Evolutionary conservation across 176 grass and related monocot genomes (phyloP), one percentile per base, ranked within the genome.

Genomic region (Rhynchospora tenuis): DNA sequence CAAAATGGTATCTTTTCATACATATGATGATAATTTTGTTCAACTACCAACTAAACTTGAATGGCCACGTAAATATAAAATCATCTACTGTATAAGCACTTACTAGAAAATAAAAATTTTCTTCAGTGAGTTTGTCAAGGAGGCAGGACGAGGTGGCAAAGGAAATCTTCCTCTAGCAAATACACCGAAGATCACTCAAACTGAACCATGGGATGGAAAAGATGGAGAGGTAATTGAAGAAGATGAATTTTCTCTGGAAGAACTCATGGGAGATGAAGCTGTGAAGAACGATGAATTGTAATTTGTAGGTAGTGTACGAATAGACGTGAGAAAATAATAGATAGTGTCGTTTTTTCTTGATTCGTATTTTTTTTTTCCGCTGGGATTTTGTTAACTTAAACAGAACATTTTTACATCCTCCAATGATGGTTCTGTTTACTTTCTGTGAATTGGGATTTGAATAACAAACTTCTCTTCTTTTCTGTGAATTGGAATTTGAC

Each of bases 181-280:
- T 24, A 51, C 78, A 70, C 91, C 93, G 0, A 85, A 88, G 26
- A 57, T 96, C 6, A 81, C 93, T 67, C 13, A 88, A 88, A 85
- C 86, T 0, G 97, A 96, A 66, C 97, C 93, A 84, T 99, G 97
- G 97, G 97, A 99, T 45, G 97, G 97, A 65, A 96, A 99, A 54
- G 93, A 99, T 61, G 97, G 89, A 50, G 93, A 89, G 78, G 66
- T 96, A 60, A 84, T 99, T 19, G 93, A 96, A 82, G 97, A 99
- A 84, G 97, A 99, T 45, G 97, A 99, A 59, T 99, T 99, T 75
- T 99, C 97, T 5, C 97, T 99, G 1, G 93, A 95, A 14, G 97
- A 99, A 42, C 91, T 99, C 71, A 92, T 96, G 97, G 85, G 83
- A 23, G 97, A 93, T 68, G 83, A 67, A 66, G 71, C 84, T 64